Base-by-base conservation (phyloP, 192 early-diverging fungal genomes). In the Funneliformis geosporum region DNA sequence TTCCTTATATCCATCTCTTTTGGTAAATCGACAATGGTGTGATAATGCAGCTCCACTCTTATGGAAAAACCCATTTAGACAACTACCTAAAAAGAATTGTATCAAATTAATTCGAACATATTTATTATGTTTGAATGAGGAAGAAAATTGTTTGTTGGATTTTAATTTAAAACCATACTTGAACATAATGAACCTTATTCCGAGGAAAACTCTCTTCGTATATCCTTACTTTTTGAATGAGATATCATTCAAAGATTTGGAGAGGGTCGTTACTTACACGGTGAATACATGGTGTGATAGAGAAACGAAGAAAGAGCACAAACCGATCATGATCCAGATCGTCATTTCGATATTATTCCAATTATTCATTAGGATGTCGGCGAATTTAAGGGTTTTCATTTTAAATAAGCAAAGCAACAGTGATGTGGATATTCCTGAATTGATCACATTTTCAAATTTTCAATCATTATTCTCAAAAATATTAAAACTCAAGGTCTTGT, bases 11-110 rank as follows among this genome's bases (percentile, higher is more conserved):
- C 25, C 65, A 33, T 67, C 65, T 0, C 27, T 67, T 39, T 67
- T 67, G 8, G 65, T 67, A 21, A 67, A 67, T 39, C 11, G 65
- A 33, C 18, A 67, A 18, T 67, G 65, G 65, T 67, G 65, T 67
- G 8, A 67, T 4, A 33, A 27, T 67, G 27, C 25, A 8, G 38
- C 27, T 23, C 38, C 65, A 27, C 65, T 67, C 21, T 39, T 67
- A 27, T 67, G 65, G 65, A 67, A 67, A 7, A 39, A 67, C 21
- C 65, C 65, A 21, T 67, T 67, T 38, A 27, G 18, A 55, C 50
- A 55, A 55, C 50, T 55, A 21, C 50, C 50, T 21, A 55, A 55
- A 55, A 14, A 18, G 7, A 55, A 55, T 6, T 21, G 50, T 6
- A 14, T 21, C 21, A 55, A 18, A 16, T 55, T 55, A 55, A 55